Base-by-base conservation (phyloP, 1,139 yeast species). In the Pneumocystis carinii region DNA sequence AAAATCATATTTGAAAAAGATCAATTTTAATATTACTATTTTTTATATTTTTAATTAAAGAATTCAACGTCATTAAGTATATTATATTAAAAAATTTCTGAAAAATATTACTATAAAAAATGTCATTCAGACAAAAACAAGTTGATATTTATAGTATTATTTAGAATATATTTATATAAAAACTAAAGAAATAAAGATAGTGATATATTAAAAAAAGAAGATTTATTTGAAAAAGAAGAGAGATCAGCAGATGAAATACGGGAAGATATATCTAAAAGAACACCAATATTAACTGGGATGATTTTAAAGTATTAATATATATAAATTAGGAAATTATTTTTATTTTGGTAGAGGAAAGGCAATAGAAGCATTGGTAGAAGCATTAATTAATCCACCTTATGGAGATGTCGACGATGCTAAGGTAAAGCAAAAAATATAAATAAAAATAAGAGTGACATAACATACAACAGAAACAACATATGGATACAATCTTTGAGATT, bases 401-500 rank as follows among this genome's bases (percentile, higher is more conserved):
- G 62, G 62, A 41, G 62, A 61, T 42, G 38, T 61, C 17, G 41
- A 61, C 19, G 62, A 61, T 39, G 60, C 38, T 41, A 61, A 55
- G 27, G 62, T 61, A 61, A 36, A 48, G 27, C n/a, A 12, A 29
- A 48, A 17, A 39, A 38, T 8, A 59, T 19, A 15, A n/a, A 62
- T 24, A 15, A n/a, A 15, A 8, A 38, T 38, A 42, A 12, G 17
- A 35, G 60, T n/a, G 4, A 5, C n/a, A n/a, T 19, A 15, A 2
- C 8, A 32, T 55, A 8, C 19, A 32, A 27, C 59, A 72, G 67
- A 71, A 69, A 38, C 65, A 78, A 3, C 79, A 79, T 70, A 77
- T 78, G 75, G 79, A 78, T 64, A 79, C 89, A 0, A 88, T 90
- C 8, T 78, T 89, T 68, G 95, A 87, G 66, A 81, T 87, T 4